phyloP scores from a whole-genome alignment of 1,284 basidiomycete species.

The Cryptococcus amylolentus region DNA sequence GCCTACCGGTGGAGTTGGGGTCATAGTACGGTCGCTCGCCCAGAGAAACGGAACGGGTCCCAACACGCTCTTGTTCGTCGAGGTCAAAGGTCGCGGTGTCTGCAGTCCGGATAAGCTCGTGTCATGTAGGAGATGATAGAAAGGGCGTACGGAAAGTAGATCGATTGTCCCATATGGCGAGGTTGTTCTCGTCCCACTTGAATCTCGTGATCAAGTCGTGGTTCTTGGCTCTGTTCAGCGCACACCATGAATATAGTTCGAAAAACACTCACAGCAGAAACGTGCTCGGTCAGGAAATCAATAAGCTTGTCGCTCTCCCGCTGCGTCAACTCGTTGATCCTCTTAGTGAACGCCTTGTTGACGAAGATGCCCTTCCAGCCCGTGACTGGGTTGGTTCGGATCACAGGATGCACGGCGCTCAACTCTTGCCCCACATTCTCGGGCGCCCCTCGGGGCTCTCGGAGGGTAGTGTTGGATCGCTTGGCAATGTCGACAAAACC shows the following conservation, averaged over 20 bases:
- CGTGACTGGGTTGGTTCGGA: constrained; percentile 55
- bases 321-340: constrained; percentile 59
- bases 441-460: constrained; percentile 55
- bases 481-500: constrained; percentile 54
- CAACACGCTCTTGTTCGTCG: constrained; percentile 51
- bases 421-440: constrained; percentile 60
- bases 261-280: constrained; percentile 12
- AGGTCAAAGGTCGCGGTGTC: constrained; percentile 55
- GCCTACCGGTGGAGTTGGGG: constrained; percentile 19
- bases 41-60: constrained; percentile 61
- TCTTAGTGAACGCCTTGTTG: constrained; percentile 61
- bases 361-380: constrained; percentile 76
- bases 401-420: constrained; percentile 60
- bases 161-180: constrained; percentile 50
- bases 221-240: background rate
- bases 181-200: constrained; percentile 49
- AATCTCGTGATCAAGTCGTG: constrained; percentile 63
- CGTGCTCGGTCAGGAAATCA: constrained; percentile 48
- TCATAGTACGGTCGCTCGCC: constrained; percentile 62
- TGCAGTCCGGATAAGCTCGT: constrained; percentile 16
- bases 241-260: too few relatives aligned
- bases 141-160: constrained; percentile 28
- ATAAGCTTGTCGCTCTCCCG: constrained; percentile 55
- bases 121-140: too few relatives aligned
- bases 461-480: constrained; percentile 7